These are phyloP conservation scores for Sporormia fimetaria DNA, from an alignment of 495 filamentous ascomycete genomes.

Conservation along the genomic window DNA sequence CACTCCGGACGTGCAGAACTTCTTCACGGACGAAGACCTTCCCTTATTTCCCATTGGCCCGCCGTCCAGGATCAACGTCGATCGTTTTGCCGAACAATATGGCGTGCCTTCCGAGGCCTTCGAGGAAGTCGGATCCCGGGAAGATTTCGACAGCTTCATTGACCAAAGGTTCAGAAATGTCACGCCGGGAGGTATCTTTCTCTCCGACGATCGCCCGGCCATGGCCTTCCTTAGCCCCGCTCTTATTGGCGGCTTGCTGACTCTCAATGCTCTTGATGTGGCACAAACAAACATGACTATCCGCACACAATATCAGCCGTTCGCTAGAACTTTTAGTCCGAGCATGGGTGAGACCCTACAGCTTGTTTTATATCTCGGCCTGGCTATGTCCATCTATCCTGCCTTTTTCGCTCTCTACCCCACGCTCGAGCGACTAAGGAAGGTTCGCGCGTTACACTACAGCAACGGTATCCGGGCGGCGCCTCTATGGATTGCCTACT, in stretches of 20 bases:
- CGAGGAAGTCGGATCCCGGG: constrained; percentile 49
- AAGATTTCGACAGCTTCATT: constrained; percentile 58
- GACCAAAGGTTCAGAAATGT: constrained; percentile 48
- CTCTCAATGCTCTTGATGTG: constrained; percentile 61
- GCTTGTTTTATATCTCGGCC: constrained; percentile 64
- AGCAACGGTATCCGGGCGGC: constrained; percentile 49
- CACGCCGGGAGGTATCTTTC: constrained; percentile 65
- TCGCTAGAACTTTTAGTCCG: constrained; percentile 57
- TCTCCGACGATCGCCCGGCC: constrained; percentile 47
- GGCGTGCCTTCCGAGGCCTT: constrained; percentile 27
- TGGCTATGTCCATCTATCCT: constrained; percentile 65
- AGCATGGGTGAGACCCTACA: constrained; percentile 61
- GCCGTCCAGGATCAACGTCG: constrained; percentile 16
- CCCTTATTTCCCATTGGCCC: constrained; percentile 54
- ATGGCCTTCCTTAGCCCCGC: constrained; percentile 50
- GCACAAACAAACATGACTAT: constrained; percentile 56
- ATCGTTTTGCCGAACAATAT: constrained; percentile 7
- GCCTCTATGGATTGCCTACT: constrained; percentile 67
- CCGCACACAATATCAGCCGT: constrained; percentile 51
- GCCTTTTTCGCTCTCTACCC: constrained; percentile 81
- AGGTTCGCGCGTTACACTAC: constrained; percentile 74
- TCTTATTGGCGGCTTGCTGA: constrained; percentile 48
- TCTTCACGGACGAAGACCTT: constrained; percentile 30
- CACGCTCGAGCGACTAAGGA: constrained; percentile 61
- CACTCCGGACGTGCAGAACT: constrained; percentile 31